These are phyloP conservation scores for Asterophora lycoperdoides DNA, from an alignment of 768 basidiomycete species.

Conservation along the genomic window DNA sequence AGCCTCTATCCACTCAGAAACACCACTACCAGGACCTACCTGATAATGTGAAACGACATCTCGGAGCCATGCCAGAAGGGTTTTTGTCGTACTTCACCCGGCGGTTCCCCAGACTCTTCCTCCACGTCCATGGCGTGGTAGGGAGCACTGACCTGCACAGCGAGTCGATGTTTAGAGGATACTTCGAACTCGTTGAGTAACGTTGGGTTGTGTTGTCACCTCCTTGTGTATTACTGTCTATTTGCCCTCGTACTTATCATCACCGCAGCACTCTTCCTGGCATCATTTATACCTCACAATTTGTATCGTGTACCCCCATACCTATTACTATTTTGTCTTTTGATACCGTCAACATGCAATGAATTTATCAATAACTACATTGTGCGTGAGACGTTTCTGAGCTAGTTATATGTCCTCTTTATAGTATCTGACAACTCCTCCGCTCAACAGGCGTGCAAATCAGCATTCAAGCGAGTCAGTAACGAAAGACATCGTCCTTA, in stretches of 20 bases:
- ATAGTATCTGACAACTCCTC: too few species aligned
- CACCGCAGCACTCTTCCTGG: not conserved
- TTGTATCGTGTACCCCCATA: constrained; percentile 13
- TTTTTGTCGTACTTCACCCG: constrained; percentile 91
- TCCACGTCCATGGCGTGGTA: constrained; percentile 89
- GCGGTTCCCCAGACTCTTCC: constrained; percentile 86
- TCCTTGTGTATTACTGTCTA: not conserved
- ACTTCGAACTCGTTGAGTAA: constrained; percentile 63
- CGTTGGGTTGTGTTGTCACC: not conserved
- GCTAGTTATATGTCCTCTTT: too few species aligned
- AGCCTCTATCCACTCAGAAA: constrained; percentile 52
- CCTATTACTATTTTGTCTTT: constrained; percentile 1
- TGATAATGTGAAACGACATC: constrained; percentile 80
- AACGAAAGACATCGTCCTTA: too few species aligned
- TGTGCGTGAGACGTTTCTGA: too few species aligned
- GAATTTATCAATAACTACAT: not conserved
- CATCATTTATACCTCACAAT: constrained; percentile 14
- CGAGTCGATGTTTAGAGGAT: constrained; percentile 89
- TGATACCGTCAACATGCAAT: not conserved
- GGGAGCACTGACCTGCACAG: constrained; percentile 61
- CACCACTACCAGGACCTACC: constrained; percentile 98
- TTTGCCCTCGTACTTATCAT: not conserved
- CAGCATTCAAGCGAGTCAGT: too few species aligned
- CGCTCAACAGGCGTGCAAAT: too few species aligned
- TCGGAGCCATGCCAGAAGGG: constrained; percentile 90